Evolutionary conservation across 2,329 filamentous ascomycete species (phyloP), one percentile per base, ranked within the genome.

Genomic region (Biscogniauxia mediterranea): DNA sequence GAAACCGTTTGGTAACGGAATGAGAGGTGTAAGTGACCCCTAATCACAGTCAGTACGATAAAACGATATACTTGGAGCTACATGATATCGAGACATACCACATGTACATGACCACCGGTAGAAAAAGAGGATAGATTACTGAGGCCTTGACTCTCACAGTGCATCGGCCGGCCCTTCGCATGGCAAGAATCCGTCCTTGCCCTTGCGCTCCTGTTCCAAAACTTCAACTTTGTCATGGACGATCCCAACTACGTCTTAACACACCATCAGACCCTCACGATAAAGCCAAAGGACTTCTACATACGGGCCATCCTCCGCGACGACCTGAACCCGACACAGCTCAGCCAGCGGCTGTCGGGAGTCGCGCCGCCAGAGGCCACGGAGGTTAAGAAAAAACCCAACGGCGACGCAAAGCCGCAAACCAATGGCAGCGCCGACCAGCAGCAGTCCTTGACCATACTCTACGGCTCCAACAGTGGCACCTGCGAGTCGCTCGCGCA

Each of bases 201-300:
- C 32, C 68, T 71, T 50, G 85, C 86, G 0, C 81, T 89, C 67
- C 71, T 91, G 13, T 78, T 92, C 60, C 89, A 92, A 68, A 90
- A 88, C 68, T 91, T 92, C 76, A 83, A 91, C 66, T 85, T 92
- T 61, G 78, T 80, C 55, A 73, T 87, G 58, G 83, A 83, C 49
- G 83, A 92, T 63, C 83, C 87, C 0, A 79, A 77, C 63, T 90
- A 90, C 66, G 71, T 80, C 46, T 73, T 90, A 15, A 69, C 81
- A 59, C 75, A 86, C 64, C 81, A 84, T 65, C 78, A 83, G 65
- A 85, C 83, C 0, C 71, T 89, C 38, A 89, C 86, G 0, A 77
- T 88, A 67, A 89, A 89, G 73, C 86, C 86, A 0, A 83, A 87
- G 32, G 81, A 85, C 58, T 86, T 92, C 68, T 79, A 79, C 56